Base-by-base conservation (phyloP, 2,329 filamentous ascomycete species). In the Fusarium falciforme region DNA sequence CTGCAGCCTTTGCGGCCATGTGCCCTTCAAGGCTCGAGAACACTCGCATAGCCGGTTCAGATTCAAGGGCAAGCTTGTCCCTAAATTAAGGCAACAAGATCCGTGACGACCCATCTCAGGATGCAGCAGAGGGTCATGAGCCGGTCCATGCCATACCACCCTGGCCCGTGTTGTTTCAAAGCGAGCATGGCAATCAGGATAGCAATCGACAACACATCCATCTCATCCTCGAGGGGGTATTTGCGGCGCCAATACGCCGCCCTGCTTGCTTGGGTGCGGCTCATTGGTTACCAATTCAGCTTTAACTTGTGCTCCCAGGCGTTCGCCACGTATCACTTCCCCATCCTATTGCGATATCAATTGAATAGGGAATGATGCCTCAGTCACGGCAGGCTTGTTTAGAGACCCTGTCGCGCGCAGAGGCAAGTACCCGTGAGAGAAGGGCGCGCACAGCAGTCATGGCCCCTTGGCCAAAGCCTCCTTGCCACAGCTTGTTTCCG, bases 211-310 rank as follows among this genome's bases (percentile, higher is more conserved):
- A 58, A 57, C 22, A 29, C 17, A 62, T 61, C 31, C 58, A 35
- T 36, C 55, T 36, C 40, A 14, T 54, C 7, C 31, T 59, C 36
- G 40, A 58, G 31, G 31, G 36, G 22, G 62, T 54, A 49, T 68
- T 66, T 67, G 67, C 36, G 38, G 64, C 61, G 58, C 55, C 55
- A 58, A 60, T 64, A 42, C 20, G 27, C 52, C 29, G 25, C 47
- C 10, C 54, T 49, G 49, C 49, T 25, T 29, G 33, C 54, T 52
- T 66, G 47, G 49, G 69, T 38, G 6, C 9, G 59, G 67, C 67
- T 66, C 49, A 78, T 78, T 78, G 73, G 76, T 73, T 78, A 78
- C 76, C 76, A 70, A 66, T 38, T 65, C n/a, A 71, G 59, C 47
- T 47, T 67, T 69, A 67, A 65, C 64, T 65, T 66, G 76, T 77